phyloP scores from a whole-genome alignment of 2,329 filamentous ascomycete species.

The Xylariaceae sp. region DNA sequence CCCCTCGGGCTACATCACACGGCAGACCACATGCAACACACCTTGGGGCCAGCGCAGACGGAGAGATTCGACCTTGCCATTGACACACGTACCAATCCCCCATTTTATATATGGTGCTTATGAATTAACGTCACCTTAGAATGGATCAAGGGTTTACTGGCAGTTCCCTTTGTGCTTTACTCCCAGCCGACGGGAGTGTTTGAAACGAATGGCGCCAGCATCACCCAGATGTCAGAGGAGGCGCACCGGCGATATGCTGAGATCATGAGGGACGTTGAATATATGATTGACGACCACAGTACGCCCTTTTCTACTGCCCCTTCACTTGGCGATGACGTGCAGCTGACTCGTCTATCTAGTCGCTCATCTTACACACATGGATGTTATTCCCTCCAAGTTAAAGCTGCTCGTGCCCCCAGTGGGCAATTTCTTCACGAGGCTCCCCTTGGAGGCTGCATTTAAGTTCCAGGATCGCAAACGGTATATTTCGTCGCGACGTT shows the following conservation, averaged over 20 bases:
- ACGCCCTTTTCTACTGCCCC: constrained; percentile 23
- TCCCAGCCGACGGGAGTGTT: constrained; percentile 90
- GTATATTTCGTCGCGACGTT: constrained; percentile 84
- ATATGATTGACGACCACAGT: constrained; percentile 91
- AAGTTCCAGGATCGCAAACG: constrained; percentile 81
- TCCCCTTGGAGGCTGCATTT: constrained; percentile 86
- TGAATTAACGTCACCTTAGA: constrained; percentile 45
- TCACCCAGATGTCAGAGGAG: constrained; percentile 70
- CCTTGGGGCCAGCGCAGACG: neutral
- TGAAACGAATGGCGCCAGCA: constrained; percentile 60
- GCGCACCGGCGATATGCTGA: constrained; percentile 88
- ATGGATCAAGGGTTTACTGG: constrained; percentile 95
- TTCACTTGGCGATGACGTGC: constrained; percentile 1
- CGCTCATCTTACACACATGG: constrained; percentile 61
- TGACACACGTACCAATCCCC: neutral
- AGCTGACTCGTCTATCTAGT: constrained; percentile 45
- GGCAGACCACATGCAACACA: neutral
- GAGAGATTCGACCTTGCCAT: neutral
- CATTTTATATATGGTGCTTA: constrained; percentile 1
- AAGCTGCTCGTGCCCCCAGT: constrained; percentile 87
- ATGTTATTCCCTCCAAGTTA: constrained; percentile 75
- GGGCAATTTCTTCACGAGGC: constrained; percentile 87
- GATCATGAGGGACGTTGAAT: constrained; percentile 90
- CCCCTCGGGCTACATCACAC: too few species aligned
- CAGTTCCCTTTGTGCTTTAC: constrained; percentile 93